phyloP scores from a whole-genome alignment of 1,139 yeast species.

The Pichia sp. region DNA sequence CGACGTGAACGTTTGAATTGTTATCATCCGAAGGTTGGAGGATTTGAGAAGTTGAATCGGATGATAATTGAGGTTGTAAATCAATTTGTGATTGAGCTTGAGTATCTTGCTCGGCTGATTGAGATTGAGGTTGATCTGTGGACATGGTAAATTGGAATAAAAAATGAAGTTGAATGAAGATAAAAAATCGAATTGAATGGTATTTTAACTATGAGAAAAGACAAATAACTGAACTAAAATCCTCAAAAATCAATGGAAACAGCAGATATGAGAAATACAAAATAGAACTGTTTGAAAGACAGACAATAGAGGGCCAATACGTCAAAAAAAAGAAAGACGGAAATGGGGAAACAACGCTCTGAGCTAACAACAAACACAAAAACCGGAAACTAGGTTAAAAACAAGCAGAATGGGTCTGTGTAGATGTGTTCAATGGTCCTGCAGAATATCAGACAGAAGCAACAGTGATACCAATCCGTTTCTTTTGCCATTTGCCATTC shows the following conservation, averaged over 20 bases:
- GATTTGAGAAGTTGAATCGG: neutral
- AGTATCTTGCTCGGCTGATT: neutral
- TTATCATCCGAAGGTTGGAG: neutral
- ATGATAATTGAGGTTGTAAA: neutral
- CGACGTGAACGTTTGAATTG: constrained; percentile 35
- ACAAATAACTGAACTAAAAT: neutral
- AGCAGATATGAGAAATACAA: neutral
- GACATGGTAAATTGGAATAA: neutral
- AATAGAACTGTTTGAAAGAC: neutral
- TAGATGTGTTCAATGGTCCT: neutral
- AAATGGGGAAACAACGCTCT: neutral
- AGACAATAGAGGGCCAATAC: neutral
- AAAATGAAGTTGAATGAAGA: neutral
- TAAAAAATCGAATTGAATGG: neutral
- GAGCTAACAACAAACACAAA: neutral
- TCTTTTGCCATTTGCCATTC: neutral
- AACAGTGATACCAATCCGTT: neutral
- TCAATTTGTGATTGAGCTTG: constrained; percentile 7
- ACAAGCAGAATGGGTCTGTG: neutral
- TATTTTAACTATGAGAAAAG: neutral
- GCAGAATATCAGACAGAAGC: neutral
- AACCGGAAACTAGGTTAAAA: neutral
- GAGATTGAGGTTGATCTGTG: constrained; percentile 3
- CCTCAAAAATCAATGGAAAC: neutral
- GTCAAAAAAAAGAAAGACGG: neutral